phyloP scores from a whole-genome alignment of 352 stramenopile genomes.

The Globisporangium irregulare region DNA sequence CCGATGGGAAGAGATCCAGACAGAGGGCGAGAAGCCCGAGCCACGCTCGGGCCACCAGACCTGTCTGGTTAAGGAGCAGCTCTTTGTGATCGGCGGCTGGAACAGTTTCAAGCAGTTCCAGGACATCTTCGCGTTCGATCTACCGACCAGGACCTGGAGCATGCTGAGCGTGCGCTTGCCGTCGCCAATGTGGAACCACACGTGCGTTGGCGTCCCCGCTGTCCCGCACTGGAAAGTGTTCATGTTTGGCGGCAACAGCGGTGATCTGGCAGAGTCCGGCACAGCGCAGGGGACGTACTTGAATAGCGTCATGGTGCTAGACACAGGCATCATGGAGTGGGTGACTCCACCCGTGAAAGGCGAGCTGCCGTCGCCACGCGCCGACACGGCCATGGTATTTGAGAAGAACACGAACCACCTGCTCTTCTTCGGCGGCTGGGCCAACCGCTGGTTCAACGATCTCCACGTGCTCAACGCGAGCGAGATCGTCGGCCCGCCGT shows the following conservation, averaged over 20 bases:
- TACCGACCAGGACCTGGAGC: conserved; percentile 85
- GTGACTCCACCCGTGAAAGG: conserved; percentile 57
- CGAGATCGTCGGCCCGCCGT: conserved; percentile 95
- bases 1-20: conserved; percentile 88
- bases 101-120: conserved; percentile 96
- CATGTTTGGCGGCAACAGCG: conserved; percentile 96
- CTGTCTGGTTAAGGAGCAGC: conserved; percentile 84
- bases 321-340: conserved; percentile 88
- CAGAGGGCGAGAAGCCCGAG: conserved; percentile 88
- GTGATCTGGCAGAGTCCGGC: conserved; percentile 86
- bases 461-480: conserved; percentile 91
- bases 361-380: conserved; percentile 83
- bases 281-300: conserved; percentile 87
- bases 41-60: conserved; percentile 92
- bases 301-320: conserved; percentile 90
- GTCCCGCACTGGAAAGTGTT: conserved; percentile 98
- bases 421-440: conserved; percentile 96
- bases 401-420: conserved; percentile 88
- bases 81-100: conserved; percentile 96
- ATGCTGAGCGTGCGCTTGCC: conserved; percentile 46
- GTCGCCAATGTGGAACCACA: conserved; percentile 93
- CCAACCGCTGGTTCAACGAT: conserved; percentile 94
- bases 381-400: conserved; percentile 94
- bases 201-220: conserved; percentile 90
- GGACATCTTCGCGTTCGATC: conserved; percentile 94